Evolutionary conservation across 371 early-diverging fungal species (phyloP).

Genomic region (Apophysomyces variabilis): DNA sequence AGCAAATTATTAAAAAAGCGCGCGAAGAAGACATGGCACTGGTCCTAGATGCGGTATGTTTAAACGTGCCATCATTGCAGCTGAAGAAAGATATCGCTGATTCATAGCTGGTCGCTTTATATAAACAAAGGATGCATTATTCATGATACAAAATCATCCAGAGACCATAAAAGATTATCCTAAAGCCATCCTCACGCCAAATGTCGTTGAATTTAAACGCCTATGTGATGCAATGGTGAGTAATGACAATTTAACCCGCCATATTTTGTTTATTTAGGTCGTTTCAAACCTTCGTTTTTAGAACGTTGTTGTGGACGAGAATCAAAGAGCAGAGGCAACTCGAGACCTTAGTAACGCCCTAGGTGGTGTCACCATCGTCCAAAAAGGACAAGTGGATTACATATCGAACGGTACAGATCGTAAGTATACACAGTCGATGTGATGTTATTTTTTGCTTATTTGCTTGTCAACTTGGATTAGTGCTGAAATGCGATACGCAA

Average conservation of each 20-base stretch:
- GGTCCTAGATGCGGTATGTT: constrained; percentile 88
- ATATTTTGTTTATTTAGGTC: background rate
- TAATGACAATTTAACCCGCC: no score
- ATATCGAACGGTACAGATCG: constrained; percentile 79
- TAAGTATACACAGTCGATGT: constrained; percentile 28
- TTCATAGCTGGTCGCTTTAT: background rate
- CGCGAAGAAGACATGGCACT: constrained; percentile 69
- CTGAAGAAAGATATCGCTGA: background rate
- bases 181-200: constrained; percentile 90
- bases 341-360: constrained; percentile 55
- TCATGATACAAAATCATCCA: constrained; percentile 74
- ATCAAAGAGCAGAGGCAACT: constrained; percentile 43
- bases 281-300: constrained; percentile 17
- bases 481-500: constrained; percentile 61
- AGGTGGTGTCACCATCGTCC: constrained; percentile 78
- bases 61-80: background rate
- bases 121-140: constrained; percentile 75
- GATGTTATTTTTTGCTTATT: background rate
- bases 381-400: constrained; percentile 84
- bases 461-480: constrained; percentile 25
- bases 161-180: constrained; percentile 72
- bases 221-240: constrained; percentile 75
- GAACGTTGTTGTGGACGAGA: constrained; percentile 43
- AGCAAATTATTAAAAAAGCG: constrained; percentile 64
- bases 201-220: constrained; percentile 84